Evolutionary conservation across 2,329 filamentous ascomycete genomes (phyloP).

Genomic region (Mollisiaceae sp.): DNA sequence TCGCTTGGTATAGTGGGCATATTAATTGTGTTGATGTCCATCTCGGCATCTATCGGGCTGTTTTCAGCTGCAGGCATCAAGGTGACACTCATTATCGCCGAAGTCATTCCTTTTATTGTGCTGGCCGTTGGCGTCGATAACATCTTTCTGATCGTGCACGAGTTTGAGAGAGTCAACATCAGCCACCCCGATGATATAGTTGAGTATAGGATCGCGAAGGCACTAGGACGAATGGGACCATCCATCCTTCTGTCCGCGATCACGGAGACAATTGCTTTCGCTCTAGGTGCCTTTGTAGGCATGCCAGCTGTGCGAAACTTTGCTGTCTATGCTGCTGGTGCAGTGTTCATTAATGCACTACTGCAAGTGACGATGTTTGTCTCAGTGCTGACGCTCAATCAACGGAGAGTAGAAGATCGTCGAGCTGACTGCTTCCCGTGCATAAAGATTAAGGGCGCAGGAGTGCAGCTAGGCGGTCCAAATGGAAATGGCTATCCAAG

Average conservation of each 20-base stretch:
- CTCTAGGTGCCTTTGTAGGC: constrained; percentile 88
- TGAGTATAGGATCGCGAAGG: constrained; percentile 82
- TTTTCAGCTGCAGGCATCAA: constrained; percentile 93
- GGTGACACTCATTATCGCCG: constrained; percentile 95
- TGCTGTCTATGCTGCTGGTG: constrained; percentile 92
- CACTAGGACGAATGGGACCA: constrained; percentile 94
- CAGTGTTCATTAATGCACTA: constrained; percentile 96
- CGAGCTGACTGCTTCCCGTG: constrained; percentile 93
- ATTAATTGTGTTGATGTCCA: constrained; percentile 95
- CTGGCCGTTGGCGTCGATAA: constrained; percentile 97
- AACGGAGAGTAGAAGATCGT: constrained; percentile 84
- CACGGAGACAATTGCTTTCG: constrained; percentile 93
- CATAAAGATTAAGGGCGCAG: constrained; percentile 77
- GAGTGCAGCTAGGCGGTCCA: constrained; percentile 66
- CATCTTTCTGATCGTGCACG: constrained; percentile 97
- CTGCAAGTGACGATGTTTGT: constrained; percentile 97
- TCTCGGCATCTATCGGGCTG: constrained; percentile 90
- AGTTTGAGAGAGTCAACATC: constrained; percentile 93
- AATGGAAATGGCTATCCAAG: constrained; percentile 57
- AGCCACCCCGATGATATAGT: constrained; percentile 89
- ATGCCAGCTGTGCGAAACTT: constrained; percentile 99
- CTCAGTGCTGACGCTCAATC: constrained; percentile 88
- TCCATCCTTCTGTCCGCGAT: constrained; percentile 95
- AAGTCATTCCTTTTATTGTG: constrained; percentile 97
- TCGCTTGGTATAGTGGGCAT: constrained; percentile 94